Evolutionary conservation across 768 basidiomycete genomes (phyloP).

Genomic region (Galerina sulciceps): DNA sequence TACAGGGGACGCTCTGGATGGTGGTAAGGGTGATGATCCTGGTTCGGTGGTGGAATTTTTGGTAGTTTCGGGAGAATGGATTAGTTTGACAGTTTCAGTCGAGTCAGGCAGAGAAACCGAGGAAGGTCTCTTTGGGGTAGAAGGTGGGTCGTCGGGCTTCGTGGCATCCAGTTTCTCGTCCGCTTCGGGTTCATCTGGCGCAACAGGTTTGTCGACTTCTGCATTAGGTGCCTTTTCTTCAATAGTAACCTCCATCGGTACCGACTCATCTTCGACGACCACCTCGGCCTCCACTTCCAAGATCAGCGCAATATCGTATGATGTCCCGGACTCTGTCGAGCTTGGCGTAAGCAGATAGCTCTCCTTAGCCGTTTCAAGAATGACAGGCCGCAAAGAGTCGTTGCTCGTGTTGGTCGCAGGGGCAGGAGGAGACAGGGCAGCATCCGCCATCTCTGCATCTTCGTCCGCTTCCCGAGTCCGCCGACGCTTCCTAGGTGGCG

Average conservation of each 20-base stretch:
- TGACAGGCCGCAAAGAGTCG: slow-evolving; percentile 29
- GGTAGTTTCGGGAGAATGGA: background rate
- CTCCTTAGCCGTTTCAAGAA: slow-evolving; percentile 45
- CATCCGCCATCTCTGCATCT: slow-evolving; percentile 30
- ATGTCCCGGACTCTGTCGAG: slow-evolving; percentile 10
- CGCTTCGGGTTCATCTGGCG: background rate
- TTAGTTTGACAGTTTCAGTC: background rate
- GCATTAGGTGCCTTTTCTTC: background rate
- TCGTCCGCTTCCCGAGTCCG: slow-evolving; percentile 21
- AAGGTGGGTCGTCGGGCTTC: background rate
- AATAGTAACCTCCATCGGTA: background rate
- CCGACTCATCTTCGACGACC: slow-evolving; percentile 1
- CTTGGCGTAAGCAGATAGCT: slow-evolving; percentile 40
- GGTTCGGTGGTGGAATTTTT: background rate
- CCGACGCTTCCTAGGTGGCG: slow-evolving; percentile 41
- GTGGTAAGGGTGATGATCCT: slow-evolving; percentile 12
- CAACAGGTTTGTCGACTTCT: background rate
- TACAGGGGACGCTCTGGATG: slow-evolving; percentile 19
- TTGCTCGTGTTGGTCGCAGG: background rate
- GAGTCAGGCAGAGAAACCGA: background rate
- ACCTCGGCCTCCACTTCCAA: slow-evolving; percentile 25
- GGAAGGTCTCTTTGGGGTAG: background rate
- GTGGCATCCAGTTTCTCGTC: background rate
- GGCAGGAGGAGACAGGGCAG: background rate
- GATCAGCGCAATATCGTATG: slow-evolving; percentile 43